Evolutionary conservation across 352 stramenopile genomes (phyloP).

Genomic region (Globisporangium yorkense): DNA sequence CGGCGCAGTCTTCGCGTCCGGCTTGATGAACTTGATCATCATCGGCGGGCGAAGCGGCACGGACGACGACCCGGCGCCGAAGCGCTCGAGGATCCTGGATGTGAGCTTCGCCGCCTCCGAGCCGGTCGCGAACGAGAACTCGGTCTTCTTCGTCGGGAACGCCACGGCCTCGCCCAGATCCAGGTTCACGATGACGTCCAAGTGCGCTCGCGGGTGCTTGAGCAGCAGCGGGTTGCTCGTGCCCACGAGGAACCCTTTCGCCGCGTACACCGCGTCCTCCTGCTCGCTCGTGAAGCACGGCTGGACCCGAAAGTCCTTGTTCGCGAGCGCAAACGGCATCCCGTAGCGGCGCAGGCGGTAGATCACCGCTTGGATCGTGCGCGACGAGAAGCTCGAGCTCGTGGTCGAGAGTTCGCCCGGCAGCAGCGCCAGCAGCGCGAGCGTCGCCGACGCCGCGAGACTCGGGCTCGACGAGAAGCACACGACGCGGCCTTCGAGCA

Average conservation of each 20-base stretch:
- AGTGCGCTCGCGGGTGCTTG: slow-evolving; percentile 30
- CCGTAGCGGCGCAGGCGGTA: slow-evolving; percentile 35
- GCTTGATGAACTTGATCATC: neutral
- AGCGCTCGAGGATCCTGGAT: slow-evolving; percentile 21
- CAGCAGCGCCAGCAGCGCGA: slow-evolving; percentile 49
- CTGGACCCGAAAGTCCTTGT: slow-evolving; percentile 36
- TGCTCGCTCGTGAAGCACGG: slow-evolving; percentile 39
- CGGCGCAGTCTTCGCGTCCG: neutral
- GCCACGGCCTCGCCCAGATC: slow-evolving; percentile 46
- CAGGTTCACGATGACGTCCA: slow-evolving; percentile 65
- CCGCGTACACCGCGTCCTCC: slow-evolving; percentile 21
- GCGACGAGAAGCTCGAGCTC: slow-evolving; percentile 24
- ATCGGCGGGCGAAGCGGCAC: neutral
- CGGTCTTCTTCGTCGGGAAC: slow-evolving; percentile 38
- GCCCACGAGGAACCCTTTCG: slow-evolving; percentile 43
- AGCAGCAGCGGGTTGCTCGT: slow-evolving; percentile 48
- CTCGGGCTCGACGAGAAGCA: slow-evolving; percentile 64
- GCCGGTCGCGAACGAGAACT: slow-evolving; percentile 51
- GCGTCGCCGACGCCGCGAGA: slow-evolving; percentile 40
- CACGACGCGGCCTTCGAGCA: slow-evolving; percentile 72
- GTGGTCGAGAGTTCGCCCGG: slow-evolving; percentile 33
- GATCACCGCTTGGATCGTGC: slow-evolving; percentile 34
- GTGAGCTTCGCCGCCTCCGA: slow-evolving; percentile 28
- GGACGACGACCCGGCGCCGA: slow-evolving; percentile 17
- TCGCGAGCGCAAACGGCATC: slow-evolving; percentile 36